phyloP scores from a whole-genome alignment of 2,329 filamentous ascomycete species.

The Tolypocladium paradoxum region DNA sequence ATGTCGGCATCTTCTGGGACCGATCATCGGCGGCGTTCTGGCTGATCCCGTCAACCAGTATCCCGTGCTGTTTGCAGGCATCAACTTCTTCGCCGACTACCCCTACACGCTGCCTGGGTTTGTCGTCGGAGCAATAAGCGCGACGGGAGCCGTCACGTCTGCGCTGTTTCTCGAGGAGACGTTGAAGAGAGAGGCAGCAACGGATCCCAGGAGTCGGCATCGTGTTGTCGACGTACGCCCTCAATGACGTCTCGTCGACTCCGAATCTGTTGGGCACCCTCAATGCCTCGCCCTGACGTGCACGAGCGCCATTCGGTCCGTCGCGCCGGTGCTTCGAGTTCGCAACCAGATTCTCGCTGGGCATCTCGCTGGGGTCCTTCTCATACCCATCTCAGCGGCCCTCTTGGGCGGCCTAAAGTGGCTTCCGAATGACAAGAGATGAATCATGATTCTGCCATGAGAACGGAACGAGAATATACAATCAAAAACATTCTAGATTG shows the following conservation, averaged over 20 bases:
- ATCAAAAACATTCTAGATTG: background rate
- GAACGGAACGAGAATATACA: background rate
- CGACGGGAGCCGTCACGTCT: constrained; percentile 39
- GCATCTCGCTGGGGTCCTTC: constrained; percentile 32
- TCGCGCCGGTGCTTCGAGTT: constrained; percentile 56
- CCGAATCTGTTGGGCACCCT: constrained; percentile 56
- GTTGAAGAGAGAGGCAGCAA: constrained; percentile 17
- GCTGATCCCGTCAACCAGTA: constrained; percentile 58
- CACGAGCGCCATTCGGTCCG: constrained; percentile 48
- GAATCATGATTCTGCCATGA: background rate
- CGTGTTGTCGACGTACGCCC: constrained; percentile 55
- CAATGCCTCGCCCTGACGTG: constrained; percentile 54
- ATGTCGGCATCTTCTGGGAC: constrained; percentile 63
- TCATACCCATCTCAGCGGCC: constrained; percentile 18
- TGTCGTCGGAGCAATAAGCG: constrained; percentile 43
- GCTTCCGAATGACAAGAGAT: constrained; percentile 15
- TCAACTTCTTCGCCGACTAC: constrained; percentile 34
- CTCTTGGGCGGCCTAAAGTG: constrained; percentile 14
- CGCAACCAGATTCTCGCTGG: constrained; percentile 50
- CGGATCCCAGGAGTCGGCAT: constrained; percentile 32
- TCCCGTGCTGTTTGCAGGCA: constrained; percentile 36
- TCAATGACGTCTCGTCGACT: constrained; percentile 64
- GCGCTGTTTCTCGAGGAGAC: constrained; percentile 55
- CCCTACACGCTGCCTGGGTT: constrained; percentile 46
- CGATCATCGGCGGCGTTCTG: constrained; percentile 57